A percentile compares a stretch with the other conserved stretches of the same genome.
These are phyloP conservation scores for Tilletia setariae DNA, from an alignment of 1,284 basidiomycete species.

Conservation along the genomic window DNA sequence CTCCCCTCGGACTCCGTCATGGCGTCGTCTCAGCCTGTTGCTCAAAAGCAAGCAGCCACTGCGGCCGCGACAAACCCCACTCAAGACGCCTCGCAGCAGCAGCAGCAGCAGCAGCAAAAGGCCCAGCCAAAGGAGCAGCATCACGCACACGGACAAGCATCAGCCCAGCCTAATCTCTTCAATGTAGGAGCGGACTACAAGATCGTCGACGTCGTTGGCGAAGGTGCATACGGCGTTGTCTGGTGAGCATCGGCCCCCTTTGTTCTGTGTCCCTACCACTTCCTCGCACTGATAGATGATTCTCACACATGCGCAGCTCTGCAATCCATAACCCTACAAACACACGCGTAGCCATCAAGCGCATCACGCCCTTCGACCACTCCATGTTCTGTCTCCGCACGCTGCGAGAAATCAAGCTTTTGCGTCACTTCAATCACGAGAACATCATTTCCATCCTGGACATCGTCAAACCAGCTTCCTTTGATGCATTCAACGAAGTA, in stretches of 20 bases:
- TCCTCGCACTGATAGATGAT: not conserved
- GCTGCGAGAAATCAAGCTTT: slow-evolving; percentile 51
- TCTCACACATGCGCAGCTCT: too few species aligned
- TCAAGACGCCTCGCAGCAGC: not conserved
- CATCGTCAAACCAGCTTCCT: slow-evolving; percentile 55
- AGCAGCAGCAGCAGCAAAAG: not conserved
- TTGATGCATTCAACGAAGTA: slow-evolving; percentile 90
- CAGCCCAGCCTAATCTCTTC: slow-evolving; percentile 24
- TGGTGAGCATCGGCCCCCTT: slow-evolving; percentile 24
- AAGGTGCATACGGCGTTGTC: slow-evolving; percentile 58
- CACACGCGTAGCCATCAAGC: slow-evolving; percentile 57
- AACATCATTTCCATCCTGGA: slow-evolving; percentile 49
- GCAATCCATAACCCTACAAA: slow-evolving; percentile 54
- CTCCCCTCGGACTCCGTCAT: too few species aligned
- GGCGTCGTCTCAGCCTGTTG: too few species aligned
- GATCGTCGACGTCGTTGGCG: slow-evolving; percentile 56
- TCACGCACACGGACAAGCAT: slow-evolving; percentile 8
- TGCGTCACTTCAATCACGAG: slow-evolving; percentile 47
- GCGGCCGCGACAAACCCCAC: not conserved
- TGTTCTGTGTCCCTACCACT: too few species aligned
- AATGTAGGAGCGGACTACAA: slow-evolving; percentile 48
- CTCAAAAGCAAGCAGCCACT: not conserved
- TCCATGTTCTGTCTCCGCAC: slow-evolving; percentile 54
- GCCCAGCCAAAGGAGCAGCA: slow-evolving; percentile 44
- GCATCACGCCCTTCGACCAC: slow-evolving; percentile 52